Conservation (phyloP, 2,329 filamentous ascomycete genomes). For the Sodiomyces alkalinus region DNA sequence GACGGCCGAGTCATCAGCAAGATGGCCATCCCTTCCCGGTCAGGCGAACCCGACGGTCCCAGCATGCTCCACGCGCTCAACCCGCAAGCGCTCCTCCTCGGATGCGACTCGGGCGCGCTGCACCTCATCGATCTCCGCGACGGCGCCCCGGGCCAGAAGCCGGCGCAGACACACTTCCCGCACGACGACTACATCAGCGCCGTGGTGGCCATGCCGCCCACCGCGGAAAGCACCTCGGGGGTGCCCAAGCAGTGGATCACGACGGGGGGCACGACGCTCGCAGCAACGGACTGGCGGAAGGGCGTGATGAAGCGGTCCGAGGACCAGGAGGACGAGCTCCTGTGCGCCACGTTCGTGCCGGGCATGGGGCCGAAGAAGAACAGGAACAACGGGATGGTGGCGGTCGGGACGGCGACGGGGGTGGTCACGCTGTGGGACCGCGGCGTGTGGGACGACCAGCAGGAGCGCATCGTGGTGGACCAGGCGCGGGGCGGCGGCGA, state of each 20-base stretch:
- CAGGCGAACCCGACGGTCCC: slow-evolving; percentile 50
- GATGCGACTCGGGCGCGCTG: slow-evolving; percentile 77
- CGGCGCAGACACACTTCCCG: slow-evolving; percentile 67
- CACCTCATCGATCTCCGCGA: slow-evolving; percentile 77
- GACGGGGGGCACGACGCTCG: slow-evolving; percentile 80
- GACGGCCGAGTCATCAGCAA: slow-evolving; percentile 66
- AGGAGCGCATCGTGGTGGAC: slow-evolving; percentile 72
- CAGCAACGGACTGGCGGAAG: slow-evolving; percentile 74
- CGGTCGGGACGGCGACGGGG: slow-evolving; percentile 61
- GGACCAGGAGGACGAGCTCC: slow-evolving; percentile 84
- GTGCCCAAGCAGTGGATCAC: slow-evolving; percentile 92
- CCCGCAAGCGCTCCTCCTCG: slow-evolving; percentile 75
- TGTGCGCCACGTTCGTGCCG: slow-evolving; percentile 66
- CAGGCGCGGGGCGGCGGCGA: slow-evolving; percentile 48
- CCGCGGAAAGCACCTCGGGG: slow-evolving; percentile 68
- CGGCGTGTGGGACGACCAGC: slow-evolving; percentile 89
- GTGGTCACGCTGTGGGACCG: slow-evolving; percentile 88
- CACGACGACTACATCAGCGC: slow-evolving; percentile 91
- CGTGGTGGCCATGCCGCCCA: slow-evolving; percentile 67
- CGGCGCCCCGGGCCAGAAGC: slow-evolving; percentile 41
- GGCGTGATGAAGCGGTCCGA: slow-evolving; percentile 82
- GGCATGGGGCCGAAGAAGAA: slow-evolving; percentile 55
- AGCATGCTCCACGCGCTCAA: slow-evolving; percentile 72
- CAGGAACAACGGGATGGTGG: slow-evolving; percentile 57
- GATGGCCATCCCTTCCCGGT: slow-evolving; percentile 52